These are phyloP conservation scores for Naematelia aurantialba DNA, from an alignment of 768 basidiomycete species.

Conservation along the genomic window DNA sequence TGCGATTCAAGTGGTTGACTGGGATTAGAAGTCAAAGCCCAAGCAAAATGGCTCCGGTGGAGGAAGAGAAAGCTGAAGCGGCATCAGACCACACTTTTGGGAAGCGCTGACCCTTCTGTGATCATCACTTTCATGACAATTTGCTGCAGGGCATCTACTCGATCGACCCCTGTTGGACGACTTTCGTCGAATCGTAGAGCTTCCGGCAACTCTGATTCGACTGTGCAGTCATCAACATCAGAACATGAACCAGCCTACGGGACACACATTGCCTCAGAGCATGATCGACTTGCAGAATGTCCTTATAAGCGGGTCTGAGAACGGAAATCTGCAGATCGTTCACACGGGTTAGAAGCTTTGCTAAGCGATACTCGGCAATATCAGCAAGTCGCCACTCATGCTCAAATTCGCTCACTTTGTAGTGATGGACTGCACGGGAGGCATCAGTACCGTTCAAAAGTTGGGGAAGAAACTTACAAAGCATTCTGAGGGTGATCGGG, in stretches of 20 bases:
- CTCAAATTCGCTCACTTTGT: background rate
- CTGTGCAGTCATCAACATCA: background rate
- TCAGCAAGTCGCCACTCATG: no score
- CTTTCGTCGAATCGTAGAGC: background rate
- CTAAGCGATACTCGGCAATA: constrained; percentile 1
- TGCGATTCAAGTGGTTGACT: constrained; percentile 5
- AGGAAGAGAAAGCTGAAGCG: constrained; percentile 3
- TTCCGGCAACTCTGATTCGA: background rate
- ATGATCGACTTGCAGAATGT: constrained; percentile 2
- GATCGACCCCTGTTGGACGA: background rate
- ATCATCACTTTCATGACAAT: constrained; percentile 7
- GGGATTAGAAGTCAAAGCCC: background rate
- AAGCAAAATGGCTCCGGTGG: constrained; percentile 9
- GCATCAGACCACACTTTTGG: background rate
- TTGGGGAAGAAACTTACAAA: background rate
- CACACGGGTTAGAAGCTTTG: constrained; percentile 3
- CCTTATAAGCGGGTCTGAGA: background rate
- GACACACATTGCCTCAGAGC: constrained; percentile 3
- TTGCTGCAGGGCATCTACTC: background rate
- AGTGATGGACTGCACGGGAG: constrained; percentile 1
- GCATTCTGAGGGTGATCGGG: background rate
- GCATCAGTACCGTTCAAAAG: background rate
- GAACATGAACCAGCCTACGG: background rate
- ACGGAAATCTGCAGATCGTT: constrained; percentile 5
- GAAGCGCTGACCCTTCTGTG: background rate